Base-by-base conservation (phyloP, 352 stramenopile species). In the Aphanomyces invadans region DNA sequence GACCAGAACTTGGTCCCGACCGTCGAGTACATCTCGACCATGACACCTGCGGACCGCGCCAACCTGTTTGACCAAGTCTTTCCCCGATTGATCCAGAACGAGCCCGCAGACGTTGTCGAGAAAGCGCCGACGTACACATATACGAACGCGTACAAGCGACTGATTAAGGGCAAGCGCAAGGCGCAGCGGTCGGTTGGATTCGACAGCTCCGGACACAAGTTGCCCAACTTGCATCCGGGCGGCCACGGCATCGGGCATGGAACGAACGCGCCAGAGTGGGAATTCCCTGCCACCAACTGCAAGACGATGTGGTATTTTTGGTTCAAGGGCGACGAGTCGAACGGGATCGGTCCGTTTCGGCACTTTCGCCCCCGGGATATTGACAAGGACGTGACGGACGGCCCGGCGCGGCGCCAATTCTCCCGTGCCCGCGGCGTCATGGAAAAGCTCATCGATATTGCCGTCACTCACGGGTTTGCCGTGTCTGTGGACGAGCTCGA, bases 221-320 rank as follows among this genome's bases (percentile, higher is more conserved):
- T 21, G 12, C 49, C 49, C 29, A n/a, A 52, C 44, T 5, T 25
- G 12, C 12, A 9, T 4, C 4, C 23, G 44, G 44, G 7, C 44
- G 4, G 23, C 44, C 12, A 52, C 44, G 23, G 17, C 17, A 45
- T 45, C 38, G 9, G 17, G 9, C 38, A 52, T 25, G 44, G 9
- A 4, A 52, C 11, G 25, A n/a, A 21, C 49, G 29, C 4, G 25
- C 17, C 17, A 21, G 49, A 57, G 4, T 57, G 49, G 49, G 49
- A 57, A 33, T 57, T 57, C 23, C 49, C 49, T n/a, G 49, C 49
- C 21, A 57, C 49, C 25, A 57, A 57, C 49, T 57, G 49, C 49
- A 57, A 57, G 49, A 57, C 49, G 5, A 57, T 57, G 49, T 57
- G 49, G 49, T 57, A 36, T 26, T 57, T 57, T 57, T 57, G 49